Percentiles rank a stretch among this genome's conserved stretches.
These are phyloP conservation scores for Vicia sativa DNA, from an alignment of 306 rosid species.

Conservation along the genomic window DNA sequence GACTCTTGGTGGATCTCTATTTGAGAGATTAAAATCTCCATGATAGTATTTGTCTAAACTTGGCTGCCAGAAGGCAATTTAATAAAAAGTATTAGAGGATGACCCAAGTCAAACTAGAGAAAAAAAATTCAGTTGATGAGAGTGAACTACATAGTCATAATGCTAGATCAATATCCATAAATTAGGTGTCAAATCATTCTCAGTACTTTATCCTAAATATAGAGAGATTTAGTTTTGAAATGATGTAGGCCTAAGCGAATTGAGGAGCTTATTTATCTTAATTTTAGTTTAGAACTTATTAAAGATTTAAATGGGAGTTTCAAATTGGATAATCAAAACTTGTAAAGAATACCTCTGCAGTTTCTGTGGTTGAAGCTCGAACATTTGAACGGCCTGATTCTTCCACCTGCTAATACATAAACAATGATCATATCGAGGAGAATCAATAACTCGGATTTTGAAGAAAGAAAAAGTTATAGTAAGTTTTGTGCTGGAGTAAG, in stretches of 20 bases:
- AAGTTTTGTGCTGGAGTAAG: conserved; percentile 12
- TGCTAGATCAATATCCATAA: conserved; percentile 10
- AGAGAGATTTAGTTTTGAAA: conserved; percentile 21
- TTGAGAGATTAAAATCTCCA: conserved; percentile 56
- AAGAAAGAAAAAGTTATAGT: background rate
- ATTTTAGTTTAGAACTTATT: conserved; percentile 16
- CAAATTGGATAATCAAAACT: conserved; percentile 37
- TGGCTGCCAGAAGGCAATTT: conserved; percentile 50
- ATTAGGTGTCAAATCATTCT: conserved; percentile 27
- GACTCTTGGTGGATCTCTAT: conserved; percentile 57
- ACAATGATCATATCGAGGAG: conserved; percentile 23
- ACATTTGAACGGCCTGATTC: conserved; percentile 53
- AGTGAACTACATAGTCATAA: conserved; percentile 31
- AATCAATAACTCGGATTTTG: conserved; percentile 14
- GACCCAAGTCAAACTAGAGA: conserved; percentile 21
- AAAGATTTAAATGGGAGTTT: conserved; percentile 25
- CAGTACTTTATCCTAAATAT: conserved; percentile 10
- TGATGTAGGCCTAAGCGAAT: conserved; percentile 7
- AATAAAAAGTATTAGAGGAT: conserved; percentile 34
- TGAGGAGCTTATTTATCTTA: conserved; percentile 6
- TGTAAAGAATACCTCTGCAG: conserved; percentile 53
- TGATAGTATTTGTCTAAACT: conserved; percentile 57
- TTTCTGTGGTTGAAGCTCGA: conserved; percentile 51
- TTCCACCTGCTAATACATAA: conserved; percentile 55
- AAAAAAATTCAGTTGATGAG: conserved; percentile 22